Conservation (phyloP, 805 yeast species). For the Allodekkera sacchari region DNA sequence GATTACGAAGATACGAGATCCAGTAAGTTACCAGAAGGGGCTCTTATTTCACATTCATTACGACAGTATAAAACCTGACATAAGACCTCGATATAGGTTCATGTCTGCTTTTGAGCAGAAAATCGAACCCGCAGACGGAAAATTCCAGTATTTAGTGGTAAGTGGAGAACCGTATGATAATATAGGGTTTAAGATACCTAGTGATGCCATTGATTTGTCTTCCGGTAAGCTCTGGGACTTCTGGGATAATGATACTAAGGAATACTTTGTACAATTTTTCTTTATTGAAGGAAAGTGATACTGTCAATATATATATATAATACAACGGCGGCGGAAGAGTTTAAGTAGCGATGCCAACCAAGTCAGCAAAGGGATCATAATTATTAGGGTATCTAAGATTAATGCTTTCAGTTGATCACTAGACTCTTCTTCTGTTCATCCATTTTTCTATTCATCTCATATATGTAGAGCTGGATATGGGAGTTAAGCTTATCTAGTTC, state of each 20-base stretch:
- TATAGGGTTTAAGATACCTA: slow-evolving; percentile 67
- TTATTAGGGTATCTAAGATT: too few species aligned
- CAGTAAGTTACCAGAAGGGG: slow-evolving; percentile 51
- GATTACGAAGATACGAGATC: slow-evolving; percentile 61
- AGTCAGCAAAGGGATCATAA: too few species aligned
- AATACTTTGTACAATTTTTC: slow-evolving; percentile 64
- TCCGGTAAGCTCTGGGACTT: slow-evolving; percentile 51
- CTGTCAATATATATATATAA: too few species aligned
- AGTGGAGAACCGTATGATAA: slow-evolving; percentile 91
- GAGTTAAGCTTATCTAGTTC: slow-evolving; percentile 49
- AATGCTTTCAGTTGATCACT: too few species aligned
- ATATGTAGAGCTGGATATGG: slow-evolving; percentile 45
- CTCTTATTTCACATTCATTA: slow-evolving; percentile 52
- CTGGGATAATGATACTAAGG: slow-evolving; percentile 66
- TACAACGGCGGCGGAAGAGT: too few species aligned
- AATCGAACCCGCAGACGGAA: slow-evolving; percentile 34
- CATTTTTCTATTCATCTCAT: slow-evolving; percentile 36
- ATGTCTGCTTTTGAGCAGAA: slow-evolving; percentile 71
- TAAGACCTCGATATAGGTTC: slow-evolving; percentile 59
- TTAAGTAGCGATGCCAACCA: too few species aligned
- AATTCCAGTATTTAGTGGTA: slow-evolving; percentile 63
- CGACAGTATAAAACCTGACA: slow-evolving; percentile 36
- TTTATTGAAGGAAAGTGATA: slow-evolving; percentile 25
- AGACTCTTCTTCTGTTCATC: slow-evolving; percentile 6
- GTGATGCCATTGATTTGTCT: slow-evolving; percentile 36